These are phyloP conservation scores for Pseudogymnoascus sp. DNA, from an alignment of 2,329 filamentous ascomycete genomes.

Conservation along the genomic window DNA sequence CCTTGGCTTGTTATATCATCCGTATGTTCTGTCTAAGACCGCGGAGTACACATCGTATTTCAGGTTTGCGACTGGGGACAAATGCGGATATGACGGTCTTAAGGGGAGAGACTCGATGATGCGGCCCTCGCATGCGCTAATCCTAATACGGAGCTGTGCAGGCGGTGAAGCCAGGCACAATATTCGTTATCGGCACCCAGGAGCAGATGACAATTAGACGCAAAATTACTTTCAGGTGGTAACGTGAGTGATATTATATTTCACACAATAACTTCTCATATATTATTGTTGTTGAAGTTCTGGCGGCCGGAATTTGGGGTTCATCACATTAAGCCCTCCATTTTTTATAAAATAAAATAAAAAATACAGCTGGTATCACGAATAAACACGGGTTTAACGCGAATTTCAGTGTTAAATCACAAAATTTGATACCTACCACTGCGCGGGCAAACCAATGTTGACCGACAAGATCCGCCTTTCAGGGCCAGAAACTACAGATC, in stretches of 20 bases:
- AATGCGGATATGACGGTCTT: background rate
- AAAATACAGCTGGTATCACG: background rate
- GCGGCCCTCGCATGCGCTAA: background rate
- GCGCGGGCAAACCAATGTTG: conserved; percentile 35
- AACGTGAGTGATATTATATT: background rate
- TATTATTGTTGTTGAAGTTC: background rate
- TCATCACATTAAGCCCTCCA: background rate
- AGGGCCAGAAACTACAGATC: conserved; percentile 32
- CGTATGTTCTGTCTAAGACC: background rate
- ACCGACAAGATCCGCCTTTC: conserved; percentile 37
- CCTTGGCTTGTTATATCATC: background rate
- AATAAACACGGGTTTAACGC: background rate
- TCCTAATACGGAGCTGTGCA: background rate
- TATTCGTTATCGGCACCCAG: background rate
- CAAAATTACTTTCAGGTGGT: background rate
- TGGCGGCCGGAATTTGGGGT: background rate
- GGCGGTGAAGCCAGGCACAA: background rate
- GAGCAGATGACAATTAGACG: conserved; percentile 1
- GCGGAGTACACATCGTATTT: conserved; percentile 2
- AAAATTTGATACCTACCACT: background rate
- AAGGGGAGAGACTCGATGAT: conserved; percentile 7
- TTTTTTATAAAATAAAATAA: background rate
- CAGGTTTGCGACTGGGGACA: background rate
- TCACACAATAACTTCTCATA: background rate
- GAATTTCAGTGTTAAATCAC: background rate